A percentile compares a stretch with the other conserved stretches of the same genome.
Conservation (phyloP, 1,284 basidiomycete genomes). For the Microbotryomycetes sp. region DNA sequence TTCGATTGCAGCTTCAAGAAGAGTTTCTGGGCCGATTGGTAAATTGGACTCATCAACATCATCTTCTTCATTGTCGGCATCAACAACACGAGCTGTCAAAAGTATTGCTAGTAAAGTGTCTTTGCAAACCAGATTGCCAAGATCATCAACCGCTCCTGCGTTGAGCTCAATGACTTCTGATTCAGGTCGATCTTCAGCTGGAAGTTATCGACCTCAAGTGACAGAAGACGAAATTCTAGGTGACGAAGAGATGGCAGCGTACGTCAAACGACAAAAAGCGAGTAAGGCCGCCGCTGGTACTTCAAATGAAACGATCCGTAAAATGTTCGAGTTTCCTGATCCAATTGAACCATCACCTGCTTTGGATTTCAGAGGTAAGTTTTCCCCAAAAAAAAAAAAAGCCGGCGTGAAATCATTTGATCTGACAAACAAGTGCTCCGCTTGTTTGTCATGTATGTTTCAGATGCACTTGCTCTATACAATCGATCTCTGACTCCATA, state of each 20-base stretch:
- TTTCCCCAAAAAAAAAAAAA: too few species aligned
- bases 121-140: constrained; percentile 34
- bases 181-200: constrained; percentile 28
- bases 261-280: constrained; percentile 80
- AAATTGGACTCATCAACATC: background rate
- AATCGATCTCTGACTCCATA: constrained; percentile 50
- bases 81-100: constrained; percentile 20
- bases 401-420: too few species aligned
- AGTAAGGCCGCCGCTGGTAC: constrained; percentile 79
- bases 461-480: constrained; percentile 44
- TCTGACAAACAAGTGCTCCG: too few species aligned
- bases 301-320: constrained; percentile 74
- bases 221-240: constrained; percentile 80
- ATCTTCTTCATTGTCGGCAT: constrained; percentile 12
- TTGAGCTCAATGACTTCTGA: constrained; percentile 18
- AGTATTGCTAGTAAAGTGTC: constrained; percentile 33
- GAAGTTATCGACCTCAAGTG: constrained; percentile 26
- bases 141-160: constrained; percentile 28
- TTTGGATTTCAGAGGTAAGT: constrained; percentile 64
- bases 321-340: constrained; percentile 86
- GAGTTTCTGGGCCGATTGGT: background rate
- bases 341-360: constrained; percentile 66
- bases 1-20: background rate
- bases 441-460: constrained; percentile 52
- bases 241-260: constrained; percentile 95